Evolutionary conservation across 345 rosid genomes (phyloP).

Genomic region (Eucalyptus sp.): DNA sequence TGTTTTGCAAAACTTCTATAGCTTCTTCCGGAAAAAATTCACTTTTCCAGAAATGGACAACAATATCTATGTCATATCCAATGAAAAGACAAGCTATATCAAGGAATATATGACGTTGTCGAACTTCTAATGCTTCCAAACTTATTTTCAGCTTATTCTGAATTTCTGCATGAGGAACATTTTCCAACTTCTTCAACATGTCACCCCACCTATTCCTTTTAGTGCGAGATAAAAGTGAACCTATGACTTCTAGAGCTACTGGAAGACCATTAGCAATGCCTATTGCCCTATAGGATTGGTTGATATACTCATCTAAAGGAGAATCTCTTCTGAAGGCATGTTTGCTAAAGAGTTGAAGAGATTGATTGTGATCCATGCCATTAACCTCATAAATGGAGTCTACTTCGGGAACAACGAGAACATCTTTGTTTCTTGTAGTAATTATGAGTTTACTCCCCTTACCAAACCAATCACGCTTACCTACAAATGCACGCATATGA

Average conservation of each 20-base stretch:
- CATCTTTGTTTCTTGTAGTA: neutral
- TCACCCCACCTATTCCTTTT: neutral
- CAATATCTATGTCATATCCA: too few relatives aligned
- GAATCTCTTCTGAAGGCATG: neutral
- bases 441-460: neutral
- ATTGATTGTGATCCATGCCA: accelerated
- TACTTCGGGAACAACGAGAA: neutral
- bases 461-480: neutral
- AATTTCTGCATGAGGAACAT: too few relatives aligned
- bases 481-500: neutral
- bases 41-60: too few relatives aligned
- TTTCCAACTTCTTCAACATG: neutral
- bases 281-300: neutral
- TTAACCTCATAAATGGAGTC: neutral
- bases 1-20: too few relatives aligned
- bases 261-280: neutral
- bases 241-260: neutral
- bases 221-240: neutral
- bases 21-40: too few relatives aligned
- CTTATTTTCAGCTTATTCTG: too few relatives aligned
- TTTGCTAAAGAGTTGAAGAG: neutral
- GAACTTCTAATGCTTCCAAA: too few relatives aligned
- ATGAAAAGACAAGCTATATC: too few relatives aligned
- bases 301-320: neutral
- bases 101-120: too few relatives aligned